Base-by-base conservation (phyloP, 2,329 filamentous ascomycete species). In the Cladophialophora yegresii region DNA sequence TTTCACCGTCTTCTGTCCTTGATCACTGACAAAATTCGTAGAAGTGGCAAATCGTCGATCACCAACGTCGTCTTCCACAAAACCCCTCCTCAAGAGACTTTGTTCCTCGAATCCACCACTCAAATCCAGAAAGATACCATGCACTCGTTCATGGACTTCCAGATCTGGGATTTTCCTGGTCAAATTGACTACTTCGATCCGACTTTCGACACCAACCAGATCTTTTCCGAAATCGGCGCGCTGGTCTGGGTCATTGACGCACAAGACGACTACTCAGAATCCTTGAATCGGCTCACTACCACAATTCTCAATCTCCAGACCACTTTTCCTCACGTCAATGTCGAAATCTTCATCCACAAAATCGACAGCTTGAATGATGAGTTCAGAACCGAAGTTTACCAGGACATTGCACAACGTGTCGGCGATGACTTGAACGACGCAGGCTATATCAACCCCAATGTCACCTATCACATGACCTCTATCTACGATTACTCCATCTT, bases 21-120 rank as follows among this genome's bases (percentile, higher is more conserved):
- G 16, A 23, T 45, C 47, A 13, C 7, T 57, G 54, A 51, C 64
- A 3, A 36, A 56, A 32, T 59, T 60, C 26, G 28, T 70, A 99
- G 95, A 80, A 97, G 93, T 75, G 95, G 95, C 66, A 99, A 99
- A 76, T 98, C 95, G 0, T 99, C 95, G 5, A 98, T 99, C 75
- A 95, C 93, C 28, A 98, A 92, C 74, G 96, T 99, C 54, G 93
- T 99, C n/a, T 98, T 99, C 74, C 93, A 98, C 78, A 99, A 99
- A 76, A 88, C 98, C 74, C 92, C 93, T 2, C 93, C 95, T 1
- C 96, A 91, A 71, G 96, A 99, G 80, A 98, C 95, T 0, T 80
- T 99, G 16, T 99, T 96, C 73, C 84, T 99, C 20, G 95, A 98
- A 77, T 96, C 95, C 0, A 99, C 95, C 3, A 93, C 92, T 9